Percentiles rank a stretch among this genome's conserved stretches.
These are phyloP conservation scores for Leptomonas seymouri DNA, from an alignment of 208 protist genomes.

Conservation along the genomic window DNA sequence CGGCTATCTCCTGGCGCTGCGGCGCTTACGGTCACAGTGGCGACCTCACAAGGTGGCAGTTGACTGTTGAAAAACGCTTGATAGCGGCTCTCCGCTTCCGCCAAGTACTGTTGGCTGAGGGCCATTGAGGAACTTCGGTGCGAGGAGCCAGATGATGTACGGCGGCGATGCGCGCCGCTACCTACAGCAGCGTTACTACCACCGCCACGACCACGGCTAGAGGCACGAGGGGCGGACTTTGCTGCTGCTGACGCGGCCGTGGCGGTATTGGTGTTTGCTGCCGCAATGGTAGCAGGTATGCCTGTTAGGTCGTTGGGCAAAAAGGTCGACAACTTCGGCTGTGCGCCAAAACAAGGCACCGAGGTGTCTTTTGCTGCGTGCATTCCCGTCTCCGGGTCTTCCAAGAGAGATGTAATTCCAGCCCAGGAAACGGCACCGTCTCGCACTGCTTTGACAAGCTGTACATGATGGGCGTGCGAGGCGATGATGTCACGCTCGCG, in stretches of 20 bases:
- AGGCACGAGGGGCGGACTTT: slow-evolving; percentile 1
- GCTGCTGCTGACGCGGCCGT: background rate
- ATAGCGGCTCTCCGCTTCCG: slow-evolving; percentile 12
- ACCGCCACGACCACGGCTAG: slow-evolving; percentile 12
- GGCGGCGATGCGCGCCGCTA: background rate
- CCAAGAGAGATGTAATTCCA: background rate
- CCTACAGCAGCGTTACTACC: background rate
- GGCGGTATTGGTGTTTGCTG: background rate
- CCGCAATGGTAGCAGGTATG: background rate
- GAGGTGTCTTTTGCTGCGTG: background rate
- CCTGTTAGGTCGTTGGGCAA: background rate
- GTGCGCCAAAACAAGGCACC: background rate
- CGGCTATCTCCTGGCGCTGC: background rate
- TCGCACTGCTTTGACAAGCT: slow-evolving; percentile 27
- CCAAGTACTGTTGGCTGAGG: background rate
- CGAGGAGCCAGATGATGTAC: slow-evolving; percentile 13
- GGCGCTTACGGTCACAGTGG: slow-evolving; percentile 4
- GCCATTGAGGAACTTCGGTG: background rate
- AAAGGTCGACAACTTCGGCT: slow-evolving; percentile 10
- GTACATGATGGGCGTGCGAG: slow-evolving; percentile 3
- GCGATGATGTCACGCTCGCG: background rate
- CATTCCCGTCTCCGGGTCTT: background rate
- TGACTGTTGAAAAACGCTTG: slow-evolving; percentile 26
- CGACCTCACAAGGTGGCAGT: slow-evolving; percentile 36
- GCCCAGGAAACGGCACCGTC: slow-evolving; percentile 25